Evolutionary conservation across 495 filamentous ascomycete genomes (phyloP), one percentile per base, ranked within the genome.

Genomic region (Hyaloscypha variabilis): DNA sequence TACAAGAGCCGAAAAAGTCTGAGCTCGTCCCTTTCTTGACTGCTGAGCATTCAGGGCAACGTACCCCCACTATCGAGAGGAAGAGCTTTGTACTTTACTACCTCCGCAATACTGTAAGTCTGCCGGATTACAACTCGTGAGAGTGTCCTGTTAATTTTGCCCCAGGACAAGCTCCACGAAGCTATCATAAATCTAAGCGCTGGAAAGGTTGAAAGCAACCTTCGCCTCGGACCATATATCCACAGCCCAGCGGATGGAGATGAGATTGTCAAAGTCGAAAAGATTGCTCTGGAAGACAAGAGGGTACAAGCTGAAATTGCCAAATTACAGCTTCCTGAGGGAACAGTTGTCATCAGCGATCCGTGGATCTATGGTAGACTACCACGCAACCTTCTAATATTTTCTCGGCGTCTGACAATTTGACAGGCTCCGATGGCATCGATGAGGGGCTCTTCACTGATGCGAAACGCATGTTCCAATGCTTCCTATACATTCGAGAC

Each of bases 311-410:
- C 82, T 1, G 87, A 88, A 70, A 77, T 91, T 46, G 82, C 79
- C 19, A 90, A 92, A 72, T 73, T 91, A 31, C 65, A 86, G 67
- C 78, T 91, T 1, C 90, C 89, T 0, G 76, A 86, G 66, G 89
- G 86, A 17, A 82, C 83, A 0, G 79, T 81, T 2, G 73, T 91
- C 5, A 79, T 91, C 19, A 74, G 79, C 28, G 89, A 92, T 68
- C 88, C 89, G 5, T 92, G 89, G 89, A 88, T 88, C 59, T 92
- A 90, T 68, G 89, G 88, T 86, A 76, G 58, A 72, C 39, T n/a
- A 23, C 39, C 17, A 23, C 17, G 14, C n/a, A 30, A 26, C 13
- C 4, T 21, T 36, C 17, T n/a, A 14, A 28, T 39, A 17, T 25
- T 24, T 8, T 28, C 31, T 34, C 36, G 17, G 25, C 21, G 23